Evolutionary conservation across 257 asterid genomes (phyloP).

Genomic region (Primulina huaijiensis): DNA sequence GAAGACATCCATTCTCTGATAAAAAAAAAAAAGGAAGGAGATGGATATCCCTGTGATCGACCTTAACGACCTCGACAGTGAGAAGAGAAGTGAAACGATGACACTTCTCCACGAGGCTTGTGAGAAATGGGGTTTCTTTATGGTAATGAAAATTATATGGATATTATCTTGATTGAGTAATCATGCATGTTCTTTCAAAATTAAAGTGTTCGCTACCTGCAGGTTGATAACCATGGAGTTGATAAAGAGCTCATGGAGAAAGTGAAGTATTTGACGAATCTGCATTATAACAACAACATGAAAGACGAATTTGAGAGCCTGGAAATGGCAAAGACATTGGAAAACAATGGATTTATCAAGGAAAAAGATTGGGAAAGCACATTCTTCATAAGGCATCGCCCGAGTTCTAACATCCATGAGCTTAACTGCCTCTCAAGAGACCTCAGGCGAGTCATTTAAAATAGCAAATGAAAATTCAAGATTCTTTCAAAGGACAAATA

Average conservation of each 20-base stretch:
- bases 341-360: conserved; percentile 31
- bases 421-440: conserved; percentile 45
- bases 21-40: conserved; percentile 12
- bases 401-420: conserved; percentile 54
- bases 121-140: conserved; percentile 82
- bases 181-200: conserved; percentile 3
- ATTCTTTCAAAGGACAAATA: not conserved
- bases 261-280: conserved; percentile 58
- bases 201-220: conserved; percentile 27
- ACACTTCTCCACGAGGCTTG: conserved; percentile 79
- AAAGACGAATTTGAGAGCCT: conserved; percentile 47
- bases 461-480: not conserved
- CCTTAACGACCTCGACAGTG: conserved; percentile 45
- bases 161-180: not conserved
- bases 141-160: conserved; percentile 44
- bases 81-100: conserved; percentile 57
- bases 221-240: conserved; percentile 83
- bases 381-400: conserved; percentile 73
- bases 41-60: conserved; percentile 90
- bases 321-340: conserved; percentile 50
- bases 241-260: conserved; percentile 58
- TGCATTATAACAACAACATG: conserved; percentile 62
- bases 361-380: conserved; percentile 73
- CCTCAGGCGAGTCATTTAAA: conserved; percentile 46
- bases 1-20: not conserved